phyloP scores from a whole-genome alignment of 2,329 filamentous ascomycete species.

The Tothia fuscella region DNA sequence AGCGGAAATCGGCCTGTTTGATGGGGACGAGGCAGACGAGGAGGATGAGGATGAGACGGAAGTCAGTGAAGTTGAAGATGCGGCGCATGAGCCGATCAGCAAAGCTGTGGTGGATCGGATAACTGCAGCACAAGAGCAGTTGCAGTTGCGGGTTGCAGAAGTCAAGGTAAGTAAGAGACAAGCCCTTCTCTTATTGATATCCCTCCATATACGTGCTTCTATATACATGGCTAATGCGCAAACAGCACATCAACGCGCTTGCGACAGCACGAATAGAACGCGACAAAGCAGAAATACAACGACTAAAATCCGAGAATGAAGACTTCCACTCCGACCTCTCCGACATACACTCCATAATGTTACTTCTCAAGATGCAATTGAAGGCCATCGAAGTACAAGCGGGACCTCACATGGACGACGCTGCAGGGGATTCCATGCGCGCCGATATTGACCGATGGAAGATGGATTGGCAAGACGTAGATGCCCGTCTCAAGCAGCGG shows the following conservation, averaged over 20 bases:
- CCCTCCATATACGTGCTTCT: not conserved
- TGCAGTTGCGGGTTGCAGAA: constrained; percentile 11
- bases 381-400: constrained; percentile 25
- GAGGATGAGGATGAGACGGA: constrained; percentile 4
- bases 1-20: constrained; percentile 22
- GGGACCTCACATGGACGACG: constrained; percentile 13
- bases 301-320: constrained; percentile 26
- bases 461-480: constrained; percentile 23
- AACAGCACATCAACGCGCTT: constrained; percentile 20
- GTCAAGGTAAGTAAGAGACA: constrained; percentile 9
- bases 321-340: constrained; percentile 24
- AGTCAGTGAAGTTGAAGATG: too few relatives aligned
- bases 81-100: not conserved
- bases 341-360: constrained; percentile 27
- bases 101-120: constrained; percentile 8
- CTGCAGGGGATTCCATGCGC: constrained; percentile 14
- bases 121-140: not conserved
- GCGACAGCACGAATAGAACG: constrained; percentile 20
- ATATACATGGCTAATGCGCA: constrained; percentile 10
- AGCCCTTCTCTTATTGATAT: too few relatives aligned
- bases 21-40: constrained; percentile 17
- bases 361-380: constrained; percentile 28
- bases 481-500: constrained; percentile 12
- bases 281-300: constrained; percentile 19
- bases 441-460: constrained; percentile 25